These are phyloP conservation scores for Nakaseomyces uthaithaninus DNA, from an alignment of 1,139 yeast genomes.

Conservation along the genomic window DNA sequence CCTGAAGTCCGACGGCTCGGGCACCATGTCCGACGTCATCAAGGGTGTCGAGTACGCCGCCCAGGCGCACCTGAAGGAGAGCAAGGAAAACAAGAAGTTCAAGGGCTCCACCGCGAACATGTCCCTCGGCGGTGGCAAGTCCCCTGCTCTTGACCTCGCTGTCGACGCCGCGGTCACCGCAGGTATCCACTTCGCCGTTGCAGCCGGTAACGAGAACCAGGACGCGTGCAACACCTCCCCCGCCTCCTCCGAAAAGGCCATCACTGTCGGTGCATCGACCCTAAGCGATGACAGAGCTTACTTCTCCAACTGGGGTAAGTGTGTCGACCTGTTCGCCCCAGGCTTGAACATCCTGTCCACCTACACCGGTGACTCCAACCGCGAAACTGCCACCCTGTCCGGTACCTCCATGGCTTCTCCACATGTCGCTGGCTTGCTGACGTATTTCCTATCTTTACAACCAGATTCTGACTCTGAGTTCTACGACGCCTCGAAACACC, in stretches of 20 bases:
- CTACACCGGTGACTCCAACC: slow-evolving; percentile 68
- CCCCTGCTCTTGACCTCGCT: slow-evolving; percentile 73
- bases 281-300: slow-evolving; percentile 67
- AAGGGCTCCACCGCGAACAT: slow-evolving; percentile 85
- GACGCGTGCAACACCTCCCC: slow-evolving; percentile 84
- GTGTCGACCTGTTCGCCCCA: slow-evolving; percentile 83
- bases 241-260: slow-evolving; percentile 65
- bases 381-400: slow-evolving; percentile 81
- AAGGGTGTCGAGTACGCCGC: slow-evolving; percentile 78
- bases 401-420: slow-evolving; percentile 99
- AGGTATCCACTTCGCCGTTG: slow-evolving; percentile 78
- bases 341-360: slow-evolving; percentile 76
- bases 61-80: slow-evolving; percentile 50
- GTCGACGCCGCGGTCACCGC: slow-evolving; percentile 77
- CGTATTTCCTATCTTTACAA: slow-evolving; percentile 86
- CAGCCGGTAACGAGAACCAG: slow-evolving; percentile 81
- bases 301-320: slow-evolving; percentile 74
- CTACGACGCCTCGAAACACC: slow-evolving; percentile 46
- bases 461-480: slow-evolving; percentile 77
- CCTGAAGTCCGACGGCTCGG: slow-evolving; percentile 67
- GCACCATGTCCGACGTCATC: slow-evolving; percentile 72
- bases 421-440: slow-evolving; percentile 81
- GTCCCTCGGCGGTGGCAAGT: slow-evolving; percentile 85
- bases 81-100: slow-evolving; percentile 47
- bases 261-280: slow-evolving; percentile 80